These are phyloP conservation scores for Coprinellus micaceus DNA, from an alignment of 768 basidiomycete species.

Conservation along the genomic window DNA sequence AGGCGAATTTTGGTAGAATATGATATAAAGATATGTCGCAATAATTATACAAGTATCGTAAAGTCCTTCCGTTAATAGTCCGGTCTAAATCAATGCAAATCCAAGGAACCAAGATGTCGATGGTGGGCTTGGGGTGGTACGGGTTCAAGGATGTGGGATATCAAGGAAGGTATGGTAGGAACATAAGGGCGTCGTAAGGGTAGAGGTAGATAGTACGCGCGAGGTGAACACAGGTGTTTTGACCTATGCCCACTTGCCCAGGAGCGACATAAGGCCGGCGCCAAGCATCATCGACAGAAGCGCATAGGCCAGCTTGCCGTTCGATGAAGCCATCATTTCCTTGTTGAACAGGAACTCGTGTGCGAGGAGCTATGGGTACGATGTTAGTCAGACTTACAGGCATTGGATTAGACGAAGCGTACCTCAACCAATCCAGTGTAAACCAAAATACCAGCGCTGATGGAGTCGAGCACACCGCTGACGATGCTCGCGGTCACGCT, in stretches of 20 bases:
- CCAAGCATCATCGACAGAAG: conserved; percentile 78
- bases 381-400: too few relatives aligned
- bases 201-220: too few relatives aligned
- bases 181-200: too few relatives aligned
- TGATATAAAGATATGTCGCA: neutral
- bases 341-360: conserved; percentile 94
- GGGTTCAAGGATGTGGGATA: neutral
- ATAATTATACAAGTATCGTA: neutral
- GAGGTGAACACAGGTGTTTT: neutral
- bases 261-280: conserved; percentile 83
- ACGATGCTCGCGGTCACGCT: conserved; percentile 75
- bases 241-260: conserved; percentile 81
- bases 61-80: neutral
- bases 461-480: conserved; percentile 79
- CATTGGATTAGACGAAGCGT: conserved; percentile 10
- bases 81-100: neutral
- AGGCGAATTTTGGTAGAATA: too few relatives aligned
- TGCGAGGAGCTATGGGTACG: conserved; percentile 60
- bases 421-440: conserved; percentile 88
- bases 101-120: neutral
- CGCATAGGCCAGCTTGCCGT: conserved; percentile 65
- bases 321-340: conserved; percentile 73
- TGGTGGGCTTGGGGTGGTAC: neutral
- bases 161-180: neutral
- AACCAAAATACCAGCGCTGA: conserved; percentile 83